phyloP scores from a whole-genome alignment of 805 yeast genomes.

The Candida coquimbonensis region DNA sequence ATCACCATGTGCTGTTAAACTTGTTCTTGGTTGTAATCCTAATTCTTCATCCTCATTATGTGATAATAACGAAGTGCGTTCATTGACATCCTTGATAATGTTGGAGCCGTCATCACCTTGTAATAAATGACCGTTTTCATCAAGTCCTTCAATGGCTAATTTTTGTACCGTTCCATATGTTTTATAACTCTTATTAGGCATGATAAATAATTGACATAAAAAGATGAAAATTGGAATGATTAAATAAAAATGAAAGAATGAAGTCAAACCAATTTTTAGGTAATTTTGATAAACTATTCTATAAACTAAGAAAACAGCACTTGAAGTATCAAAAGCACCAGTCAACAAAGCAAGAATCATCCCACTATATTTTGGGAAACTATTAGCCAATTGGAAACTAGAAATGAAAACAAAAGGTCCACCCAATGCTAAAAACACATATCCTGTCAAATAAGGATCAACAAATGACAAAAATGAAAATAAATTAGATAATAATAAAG shows the following conservation, averaged over 20 bases:
- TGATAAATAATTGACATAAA: slow-evolving; percentile 63
- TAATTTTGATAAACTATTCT: slow-evolving; percentile 50
- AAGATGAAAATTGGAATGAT: slow-evolving; percentile 74
- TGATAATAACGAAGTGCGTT: slow-evolving; percentile 26
- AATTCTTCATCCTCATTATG: slow-evolving; percentile 3
- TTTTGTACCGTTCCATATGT: slow-evolving; percentile 63
- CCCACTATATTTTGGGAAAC: slow-evolving; percentile 79
- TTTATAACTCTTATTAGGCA: slow-evolving; percentile 76
- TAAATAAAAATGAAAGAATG: slow-evolving; percentile 62
- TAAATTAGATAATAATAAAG: slow-evolving; percentile 39
- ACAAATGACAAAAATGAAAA: slow-evolving; percentile 22
- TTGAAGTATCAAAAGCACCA: slow-evolving; percentile 91
- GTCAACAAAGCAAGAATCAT: slow-evolving; percentile 74
- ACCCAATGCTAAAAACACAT: slow-evolving; percentile 71
- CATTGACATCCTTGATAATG: slow-evolving; percentile 39
- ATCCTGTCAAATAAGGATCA: slow-evolving; percentile 73
- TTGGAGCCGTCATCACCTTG: slow-evolving; percentile 33
- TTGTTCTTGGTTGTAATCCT: slow-evolving; percentile 9
- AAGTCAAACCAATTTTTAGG: slow-evolving; percentile 34
- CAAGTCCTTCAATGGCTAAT: slow-evolving; percentile 65
- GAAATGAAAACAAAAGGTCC: slow-evolving; percentile 94
- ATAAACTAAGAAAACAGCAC: slow-evolving; percentile 79
- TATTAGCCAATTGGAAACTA: slow-evolving; percentile 82
- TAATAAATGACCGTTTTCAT: slow-evolving; percentile 53
- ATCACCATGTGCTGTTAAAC: slow-evolving; percentile 16